Evolutionary conservation across 345 rosid genomes (phyloP).

Genomic region (Linum lewisii): DNA sequence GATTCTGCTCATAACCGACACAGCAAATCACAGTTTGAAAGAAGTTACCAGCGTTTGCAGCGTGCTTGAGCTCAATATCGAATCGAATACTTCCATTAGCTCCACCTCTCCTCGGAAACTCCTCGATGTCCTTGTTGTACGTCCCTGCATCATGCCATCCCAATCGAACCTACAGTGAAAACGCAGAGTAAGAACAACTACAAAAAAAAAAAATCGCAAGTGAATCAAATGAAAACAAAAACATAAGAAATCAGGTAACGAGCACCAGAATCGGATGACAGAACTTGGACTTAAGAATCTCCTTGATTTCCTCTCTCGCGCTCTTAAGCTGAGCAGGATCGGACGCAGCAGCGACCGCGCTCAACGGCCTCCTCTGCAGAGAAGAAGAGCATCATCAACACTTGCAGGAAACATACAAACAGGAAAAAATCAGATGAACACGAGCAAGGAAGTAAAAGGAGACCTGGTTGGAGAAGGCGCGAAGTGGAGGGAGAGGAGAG

Average conservation of each 20-base stretch:
- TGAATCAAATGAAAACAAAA: not conserved
- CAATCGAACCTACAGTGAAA: slow-evolving; percentile 50
- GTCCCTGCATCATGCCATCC: slow-evolving; percentile 99
- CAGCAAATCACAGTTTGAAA: not conserved
- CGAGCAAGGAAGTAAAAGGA: slow-evolving; percentile 2
- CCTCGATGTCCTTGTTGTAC: slow-evolving; percentile 77
- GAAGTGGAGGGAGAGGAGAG: slow-evolving; percentile 34
- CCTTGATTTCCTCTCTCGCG: slow-evolving; percentile 81
- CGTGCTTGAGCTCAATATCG: slow-evolving; percentile 88
- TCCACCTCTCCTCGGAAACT: slow-evolving; percentile 90
- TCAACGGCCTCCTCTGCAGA: slow-evolving; percentile 34
- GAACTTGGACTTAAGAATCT: slow-evolving; percentile 59
- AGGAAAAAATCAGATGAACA: not conserved
- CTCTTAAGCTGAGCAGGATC: slow-evolving; percentile 73
- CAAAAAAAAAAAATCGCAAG: not conserved
- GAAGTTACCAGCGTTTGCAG: slow-evolving; percentile 79
- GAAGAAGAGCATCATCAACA: not conserved
- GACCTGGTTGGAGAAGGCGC: slow-evolving; percentile 38
- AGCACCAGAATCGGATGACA: slow-evolving; percentile 81
- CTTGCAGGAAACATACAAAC: not conserved
- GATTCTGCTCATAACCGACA: no score
- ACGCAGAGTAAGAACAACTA: not conserved
- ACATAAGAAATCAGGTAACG: not conserved
- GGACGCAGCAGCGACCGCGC: slow-evolving; percentile 43
- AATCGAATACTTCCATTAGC: slow-evolving; percentile 90